Base-by-base conservation (phyloP, 2,329 filamentous ascomycete genomes). In the Dendrostoma leiphaemia region DNA sequence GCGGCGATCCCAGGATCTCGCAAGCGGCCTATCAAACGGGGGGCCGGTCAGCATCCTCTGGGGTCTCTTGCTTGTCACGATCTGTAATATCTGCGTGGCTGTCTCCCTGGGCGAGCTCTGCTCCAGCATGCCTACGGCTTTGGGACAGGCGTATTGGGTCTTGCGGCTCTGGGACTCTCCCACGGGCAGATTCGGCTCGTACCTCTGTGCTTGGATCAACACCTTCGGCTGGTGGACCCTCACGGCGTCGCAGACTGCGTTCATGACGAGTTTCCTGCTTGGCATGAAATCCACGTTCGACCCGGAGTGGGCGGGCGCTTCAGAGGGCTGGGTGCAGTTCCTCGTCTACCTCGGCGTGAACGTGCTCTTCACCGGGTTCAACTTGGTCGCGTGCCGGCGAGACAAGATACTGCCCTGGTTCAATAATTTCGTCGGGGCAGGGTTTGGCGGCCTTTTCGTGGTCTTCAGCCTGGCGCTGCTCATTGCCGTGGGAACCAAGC, bases 161-260 rank as follows among this genome's bases (percentile, higher is more conserved):
- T 71, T 74, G 56, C 69, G 72, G 9, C 65, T 80, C 12, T 52
- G 41, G 48, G 53, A 52, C 23, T 17, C 44, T 21, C 48, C 53
- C 61, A 62, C 13, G 1, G 81, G 79, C 2, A 73, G 80, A 2
- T 79, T 82, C 56, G 61, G 66, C 4, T 80, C 77, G 1, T 84
- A 83, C 61, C 72, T 83, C 66, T 81, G 79, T 59, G 81, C 80
- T 2, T 83, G 79, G 79, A 80, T 83, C 61, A 83, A 83, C 64
- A 81, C 75, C 0, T 82, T 82, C 54, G 81, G 80, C 12, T 84
- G 81, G 81, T 81, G 79, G 73, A 77, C 79, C 0, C 64, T 83
- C 54, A 77, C 77, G 0, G 81, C 80, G 0, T 82, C 78, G 1
- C 77, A 81, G 56, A 72, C 78, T 23, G 80, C 79, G 12, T 83